phyloP scores from a whole-genome alignment of 148 eudicot genomes.

The Rhododendron simsii region DNA sequence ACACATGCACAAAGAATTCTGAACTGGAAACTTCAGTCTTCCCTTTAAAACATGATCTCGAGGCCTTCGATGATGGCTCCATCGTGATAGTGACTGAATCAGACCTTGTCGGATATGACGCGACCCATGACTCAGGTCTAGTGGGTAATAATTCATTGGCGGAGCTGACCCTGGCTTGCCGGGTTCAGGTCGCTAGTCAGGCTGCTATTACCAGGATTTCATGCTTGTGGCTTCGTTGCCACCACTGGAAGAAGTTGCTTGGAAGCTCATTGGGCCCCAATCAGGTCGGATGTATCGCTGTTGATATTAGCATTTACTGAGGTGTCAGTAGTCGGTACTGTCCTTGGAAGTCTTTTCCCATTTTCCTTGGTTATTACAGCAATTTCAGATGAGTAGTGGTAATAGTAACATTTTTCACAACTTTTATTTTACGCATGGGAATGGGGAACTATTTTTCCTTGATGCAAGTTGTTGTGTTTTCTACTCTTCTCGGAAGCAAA shows the following conservation, averaged over 20 bases:
- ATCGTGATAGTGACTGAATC: conserved; percentile 48
- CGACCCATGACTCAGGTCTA: conserved; percentile 11
- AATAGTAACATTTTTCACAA: neutral
- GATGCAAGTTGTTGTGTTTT: neutral
- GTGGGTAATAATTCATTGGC: conserved; percentile 15
- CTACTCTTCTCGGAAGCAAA: neutral
- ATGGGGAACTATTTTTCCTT: neutral
- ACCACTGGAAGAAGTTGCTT: conserved; percentile 19
- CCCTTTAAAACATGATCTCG: conserved; percentile 8
- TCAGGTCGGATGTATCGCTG: conserved; percentile 20
- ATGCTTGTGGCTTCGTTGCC: conserved; percentile 40
- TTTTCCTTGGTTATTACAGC: neutral
- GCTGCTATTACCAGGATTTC: conserved; percentile 51
- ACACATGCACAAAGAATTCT: neutral
- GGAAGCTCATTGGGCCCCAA: neutral
- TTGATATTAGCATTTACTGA: conserved; percentile 26
- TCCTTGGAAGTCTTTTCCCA: neutral
- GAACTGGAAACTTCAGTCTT: neutral
- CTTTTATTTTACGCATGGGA: neutral
- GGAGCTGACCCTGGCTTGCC: conserved; percentile 27
- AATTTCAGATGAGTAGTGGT: neutral
- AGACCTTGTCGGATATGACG: conserved; percentile 53
- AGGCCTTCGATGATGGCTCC: conserved; percentile 42
- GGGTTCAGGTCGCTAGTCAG: conserved; percentile 38
- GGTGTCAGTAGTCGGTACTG: neutral